These are phyloP conservation scores for Amanita muscaria DNA, from an alignment of 768 basidiomycete genomes.

Conservation along the genomic window DNA sequence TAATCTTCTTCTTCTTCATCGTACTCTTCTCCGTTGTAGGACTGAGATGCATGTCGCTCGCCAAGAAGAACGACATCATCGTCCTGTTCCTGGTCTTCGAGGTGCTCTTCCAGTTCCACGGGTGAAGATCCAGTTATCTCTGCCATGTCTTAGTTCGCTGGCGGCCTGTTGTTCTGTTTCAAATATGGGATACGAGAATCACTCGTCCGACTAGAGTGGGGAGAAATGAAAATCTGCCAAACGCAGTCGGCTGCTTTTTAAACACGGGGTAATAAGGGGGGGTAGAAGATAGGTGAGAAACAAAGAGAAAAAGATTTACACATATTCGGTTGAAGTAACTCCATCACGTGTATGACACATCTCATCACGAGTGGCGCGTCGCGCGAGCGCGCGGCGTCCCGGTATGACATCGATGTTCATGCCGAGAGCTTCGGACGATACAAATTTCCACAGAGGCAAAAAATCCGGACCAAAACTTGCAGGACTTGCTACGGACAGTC, in stretches of 20 bases:
- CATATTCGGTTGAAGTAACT: background rate
- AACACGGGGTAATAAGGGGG: background rate
- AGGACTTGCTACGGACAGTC: too few relatives aligned
- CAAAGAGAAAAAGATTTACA: background rate
- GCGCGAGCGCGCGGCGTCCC: too few relatives aligned
- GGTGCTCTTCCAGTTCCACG: background rate
- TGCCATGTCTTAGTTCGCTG: too few relatives aligned
- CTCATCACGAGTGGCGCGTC: too few relatives aligned
- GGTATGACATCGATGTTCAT: too few relatives aligned
- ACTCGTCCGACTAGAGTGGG: background rate
- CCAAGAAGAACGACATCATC: conserved; percentile 1
- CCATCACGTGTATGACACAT: background rate
- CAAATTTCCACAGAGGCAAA: too few relatives aligned
- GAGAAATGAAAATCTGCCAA: background rate
- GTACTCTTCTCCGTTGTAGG: conserved; percentile 14
- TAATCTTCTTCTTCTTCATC: conserved; percentile 5
- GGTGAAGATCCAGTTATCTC: background rate
- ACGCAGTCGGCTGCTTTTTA: background rate
- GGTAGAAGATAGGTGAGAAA: conserved; percentile 3
- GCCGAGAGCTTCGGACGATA: too few relatives aligned
- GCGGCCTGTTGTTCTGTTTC: background rate
- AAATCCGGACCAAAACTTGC: too few relatives aligned
- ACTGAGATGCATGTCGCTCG: background rate
- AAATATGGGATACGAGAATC: background rate
- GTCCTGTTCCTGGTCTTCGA: background rate